phyloP scores from a whole-genome alignment of 1,284 basidiomycete species.

The Naganishia liquefaciens region DNA sequence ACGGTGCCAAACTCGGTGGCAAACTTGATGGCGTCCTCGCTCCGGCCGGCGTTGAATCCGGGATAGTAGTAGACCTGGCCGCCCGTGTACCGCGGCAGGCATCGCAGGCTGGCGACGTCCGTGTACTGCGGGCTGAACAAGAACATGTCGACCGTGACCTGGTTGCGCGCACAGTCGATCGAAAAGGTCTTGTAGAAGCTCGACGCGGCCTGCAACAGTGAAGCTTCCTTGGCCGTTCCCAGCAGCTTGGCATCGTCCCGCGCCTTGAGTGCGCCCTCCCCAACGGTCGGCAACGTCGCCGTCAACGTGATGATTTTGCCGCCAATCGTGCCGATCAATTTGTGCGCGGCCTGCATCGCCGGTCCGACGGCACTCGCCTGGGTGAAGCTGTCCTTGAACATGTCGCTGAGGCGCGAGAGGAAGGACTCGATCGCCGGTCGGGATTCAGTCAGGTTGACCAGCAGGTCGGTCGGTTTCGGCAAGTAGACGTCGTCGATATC shows the following conservation, averaged over 20 bases:
- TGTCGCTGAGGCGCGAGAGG: constrained; percentile 80
- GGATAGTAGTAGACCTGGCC: constrained; percentile 99
- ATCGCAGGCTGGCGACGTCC: constrained; percentile 89
- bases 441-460: constrained; percentile 88
- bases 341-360: constrained; percentile 92
- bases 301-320: constrained; percentile 94
- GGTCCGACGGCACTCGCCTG: constrained; percentile 95
- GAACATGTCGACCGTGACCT: constrained; percentile 99
- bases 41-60: constrained; percentile 89
- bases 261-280: constrained; percentile 90
- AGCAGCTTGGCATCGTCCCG: constrained; percentile 95
- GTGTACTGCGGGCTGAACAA: constrained; percentile 90
- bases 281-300: constrained; percentile 81
- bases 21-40: constrained; percentile 96
- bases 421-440: constrained; percentile 79
- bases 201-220: constrained; percentile 80
- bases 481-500: constrained; percentile 97
- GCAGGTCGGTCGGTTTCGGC: constrained; percentile 91
- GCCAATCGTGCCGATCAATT: constrained; percentile 90
- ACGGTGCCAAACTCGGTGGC: constrained; percentile 95
- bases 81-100: constrained; percentile 93
- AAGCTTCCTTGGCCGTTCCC: constrained; percentile 92
- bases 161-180: constrained; percentile 95
- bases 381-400: constrained; percentile 92
- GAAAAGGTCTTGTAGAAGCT: constrained; percentile 99